Percentiles rank a stretch among this genome's conserved stretches.
These are phyloP conservation scores for Trichophyton simii DNA, from an alignment of 2,329 filamentous ascomycete species.

Conservation along the genomic window DNA sequence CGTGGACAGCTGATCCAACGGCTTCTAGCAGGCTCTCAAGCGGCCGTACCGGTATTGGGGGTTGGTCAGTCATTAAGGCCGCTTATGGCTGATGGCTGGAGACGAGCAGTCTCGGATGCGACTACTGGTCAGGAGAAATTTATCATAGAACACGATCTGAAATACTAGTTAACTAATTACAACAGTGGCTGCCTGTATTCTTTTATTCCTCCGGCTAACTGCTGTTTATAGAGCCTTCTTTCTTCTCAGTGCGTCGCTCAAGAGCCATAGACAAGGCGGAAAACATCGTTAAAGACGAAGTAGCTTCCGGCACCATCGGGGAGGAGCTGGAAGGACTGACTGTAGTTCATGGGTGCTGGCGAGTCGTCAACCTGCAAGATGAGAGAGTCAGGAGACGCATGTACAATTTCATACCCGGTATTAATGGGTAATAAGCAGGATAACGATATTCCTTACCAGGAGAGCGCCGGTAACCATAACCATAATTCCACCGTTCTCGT, in stretches of 20 bases:
- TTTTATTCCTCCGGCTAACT: not conserved
- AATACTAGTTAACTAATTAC: not conserved
- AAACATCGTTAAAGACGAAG: slow-evolving; percentile 89
- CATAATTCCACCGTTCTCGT: slow-evolving; percentile 55
- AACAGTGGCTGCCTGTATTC: not conserved
- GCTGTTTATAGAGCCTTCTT: not conserved
- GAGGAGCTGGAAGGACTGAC: slow-evolving; percentile 75
- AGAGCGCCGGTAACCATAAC: slow-evolving; percentile 83
- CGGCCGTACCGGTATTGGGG: too few species aligned
- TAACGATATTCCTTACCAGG: slow-evolving; percentile 46
- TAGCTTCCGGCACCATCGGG: slow-evolving; percentile 56
- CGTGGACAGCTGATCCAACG: not conserved
- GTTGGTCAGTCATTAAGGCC: too few species aligned
- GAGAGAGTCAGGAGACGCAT: not conserved
- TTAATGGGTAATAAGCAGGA: not conserved
- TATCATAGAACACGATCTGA: not conserved
- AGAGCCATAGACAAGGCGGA: slow-evolving; percentile 59
- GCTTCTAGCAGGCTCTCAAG: too few species aligned
- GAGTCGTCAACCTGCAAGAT: slow-evolving; percentile 63
- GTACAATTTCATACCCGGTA: not conserved
- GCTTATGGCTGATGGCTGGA: not conserved
- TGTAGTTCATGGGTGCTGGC: slow-evolving; percentile 78
- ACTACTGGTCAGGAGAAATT: not conserved
- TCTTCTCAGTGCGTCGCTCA: not conserved
- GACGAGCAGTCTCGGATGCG: not conserved